Evolutionary conservation across 1,139 yeast species (phyloP), one percentile per base, ranked within the genome.

Genomic region (Geotrichum phurueaensis): DNA sequence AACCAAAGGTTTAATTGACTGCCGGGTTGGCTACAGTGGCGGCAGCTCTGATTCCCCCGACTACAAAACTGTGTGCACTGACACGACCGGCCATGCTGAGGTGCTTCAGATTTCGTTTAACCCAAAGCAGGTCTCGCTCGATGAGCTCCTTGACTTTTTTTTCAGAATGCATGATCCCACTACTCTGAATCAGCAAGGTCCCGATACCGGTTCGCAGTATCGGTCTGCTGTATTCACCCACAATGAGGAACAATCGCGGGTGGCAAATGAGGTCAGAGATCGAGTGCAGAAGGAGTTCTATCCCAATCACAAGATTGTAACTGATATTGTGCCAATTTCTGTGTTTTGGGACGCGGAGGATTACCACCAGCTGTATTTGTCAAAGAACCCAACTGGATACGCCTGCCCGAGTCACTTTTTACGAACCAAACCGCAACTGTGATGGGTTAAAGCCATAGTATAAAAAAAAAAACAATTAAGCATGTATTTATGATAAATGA

Each of bases 271-370:
- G 60, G 76, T 80, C 10, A 68, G 70, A 60, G 69, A 69, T 25
- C 62, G 77, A 64, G 71, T 79, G 72, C 87, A 85, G 79, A 84
- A 78, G 66, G 78, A 75, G 65, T 86, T 86, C 81, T 81, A 80
- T 69, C 76, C 76, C 18, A 74, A 74, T n/a, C 72, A 79, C 65
- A 73, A 74, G 58, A 83, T 86, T 50, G 87, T 78, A 58, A 91
- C 98, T 1, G 76, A 77, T 57, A 83, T 92, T 60, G 89, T 83
- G 68, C 87, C 89, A 18, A 80, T 89, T 59, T 73, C 78, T 60
- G 79, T 79, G 61, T 94, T 90, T 81, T 86, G 86, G 77, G 97
- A 92, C 70, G 98, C 98, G 22, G 99, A 94, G 74, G 91, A 85
- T 50, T 94, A 92, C 73, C 98, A 94, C 73, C 98, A 94, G 71